Evolutionary conservation across 2,329 filamentous ascomycete genomes (phyloP).

Genomic region (Fusarium praegraminearum): DNA sequence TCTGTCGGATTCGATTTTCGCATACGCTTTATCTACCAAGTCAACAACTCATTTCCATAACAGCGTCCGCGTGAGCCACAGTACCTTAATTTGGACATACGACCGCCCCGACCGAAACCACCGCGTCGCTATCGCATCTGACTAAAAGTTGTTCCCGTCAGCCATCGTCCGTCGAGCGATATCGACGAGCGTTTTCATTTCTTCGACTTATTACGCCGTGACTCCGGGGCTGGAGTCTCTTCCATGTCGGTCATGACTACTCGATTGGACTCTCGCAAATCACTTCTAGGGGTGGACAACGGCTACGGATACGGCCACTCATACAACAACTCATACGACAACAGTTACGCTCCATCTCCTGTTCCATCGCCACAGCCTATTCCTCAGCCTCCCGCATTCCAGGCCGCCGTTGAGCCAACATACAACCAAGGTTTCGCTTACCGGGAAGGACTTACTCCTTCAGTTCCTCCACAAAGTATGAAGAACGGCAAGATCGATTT

Average conservation of each 20-base stretch:
- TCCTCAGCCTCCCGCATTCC: conserved; percentile 40
- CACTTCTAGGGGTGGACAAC: conserved; percentile 55
- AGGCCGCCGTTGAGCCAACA: conserved; percentile 47
- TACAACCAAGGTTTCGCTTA: conserved; percentile 55
- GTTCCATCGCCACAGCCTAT: conserved; percentile 36
- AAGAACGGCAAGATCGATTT: conserved; percentile 69
- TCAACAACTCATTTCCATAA: conserved; percentile 15
- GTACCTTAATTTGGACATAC: conserved; percentile 28
- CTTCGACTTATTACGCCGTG: conserved; percentile 34
- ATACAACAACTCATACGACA: conserved; percentile 52
- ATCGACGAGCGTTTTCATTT: conserved; percentile 28
- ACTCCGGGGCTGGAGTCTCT: conserved; percentile 55
- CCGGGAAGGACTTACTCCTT: conserved; percentile 54
- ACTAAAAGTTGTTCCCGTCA: conserved; percentile 20
- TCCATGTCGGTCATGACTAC: conserved; percentile 54
- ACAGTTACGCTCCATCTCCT: conserved; percentile 37
- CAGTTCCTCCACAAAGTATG: conserved; percentile 50
- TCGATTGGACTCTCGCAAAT: conserved; percentile 57
- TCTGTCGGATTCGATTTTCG: conserved; percentile 27
- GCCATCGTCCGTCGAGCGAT: conserved; percentile 25
- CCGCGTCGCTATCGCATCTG: conserved; percentile 27
- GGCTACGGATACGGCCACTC: conserved; percentile 53
- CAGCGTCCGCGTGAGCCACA: conserved; percentile 27
- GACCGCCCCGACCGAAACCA: conserved; percentile 27
- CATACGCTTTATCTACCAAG: conserved; percentile 11